Evolutionary conservation across 805 yeast genomes (phyloP), one percentile per base, ranked within the genome.

Genomic region (Saccharomyces jurei): DNA sequence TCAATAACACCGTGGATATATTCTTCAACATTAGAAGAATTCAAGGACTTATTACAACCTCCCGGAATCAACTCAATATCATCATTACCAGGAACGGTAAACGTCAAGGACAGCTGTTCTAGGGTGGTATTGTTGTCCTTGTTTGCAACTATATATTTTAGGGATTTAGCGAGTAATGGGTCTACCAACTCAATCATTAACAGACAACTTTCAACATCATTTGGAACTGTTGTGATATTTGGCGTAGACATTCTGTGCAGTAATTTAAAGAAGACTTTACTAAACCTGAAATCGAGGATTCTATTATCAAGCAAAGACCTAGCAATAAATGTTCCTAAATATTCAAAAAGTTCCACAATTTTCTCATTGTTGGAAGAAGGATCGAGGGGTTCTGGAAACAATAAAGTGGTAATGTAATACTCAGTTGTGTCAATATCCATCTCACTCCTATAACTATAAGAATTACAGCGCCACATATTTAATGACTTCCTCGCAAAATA

Each of bases 271-370:
- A 92, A 89, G 2, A 82, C 67, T 0, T 82, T 79, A 64, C 82
- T 89, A 71, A 92, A 84, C 49, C 81, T 76, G 67, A 92, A 83
- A 67, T 94, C 98, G 49, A 92, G 78, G 49, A 91, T 82, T 58
- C 98, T 76, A n/a, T 88, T 84, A 69, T 92, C 99, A 51, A 92
- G 69, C 65, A 91, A 73, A 0, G 97, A 86, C 56, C 97, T 77
- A 0, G 96, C 97, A 52, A 90, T 76, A 65, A 94, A 89, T 52
- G 81, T 82, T 2, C 99, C 99, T 56, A 92, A 71, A 22, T 81
- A 77, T 14, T 77, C 74, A 68, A 89, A 92, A 49, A 83, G 68
- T 28, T 76, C 75, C 5, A 83, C 54, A 0, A 77, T 71, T 53
- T 76, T 78, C 9, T 67, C 62, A 4, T 78, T 78, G 28, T 75